Percentiles rank a stretch among this genome's conserved stretches.
These are phyloP conservation scores for Penicillium sp. DNA, from an alignment of 2,329 filamentous ascomycete genomes.

Conservation along the genomic window DNA sequence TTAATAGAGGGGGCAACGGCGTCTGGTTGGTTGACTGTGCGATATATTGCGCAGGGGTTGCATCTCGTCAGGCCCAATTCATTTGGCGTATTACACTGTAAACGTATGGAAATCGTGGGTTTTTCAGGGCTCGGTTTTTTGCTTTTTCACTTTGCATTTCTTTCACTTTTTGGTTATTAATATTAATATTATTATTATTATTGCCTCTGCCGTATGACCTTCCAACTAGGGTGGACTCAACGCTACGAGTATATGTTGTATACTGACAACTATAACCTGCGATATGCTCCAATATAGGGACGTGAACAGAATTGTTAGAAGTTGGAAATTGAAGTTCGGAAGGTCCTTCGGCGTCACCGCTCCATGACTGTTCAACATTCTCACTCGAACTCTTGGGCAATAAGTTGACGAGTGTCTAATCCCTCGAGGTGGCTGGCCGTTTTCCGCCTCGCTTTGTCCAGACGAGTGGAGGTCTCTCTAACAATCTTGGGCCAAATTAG, in stretches of 20 bases:
- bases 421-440: slow-evolving; percentile 15
- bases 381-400: background rate
- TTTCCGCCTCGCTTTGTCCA: slow-evolving; percentile 1
- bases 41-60: slow-evolving; percentile 35
- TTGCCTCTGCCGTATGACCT: background rate
- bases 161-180: background rate
- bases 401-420: slow-evolving; percentile 11
- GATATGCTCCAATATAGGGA: background rate
- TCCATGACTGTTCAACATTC: background rate
- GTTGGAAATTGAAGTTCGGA: background rate
- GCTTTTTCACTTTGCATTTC: background rate
- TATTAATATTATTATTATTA: background rate
- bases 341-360: background rate
- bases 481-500: slow-evolving; percentile 9
- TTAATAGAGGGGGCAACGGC: slow-evolving; percentile 25
- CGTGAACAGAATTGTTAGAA: background rate
- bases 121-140: slow-evolving; percentile 2
- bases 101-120: slow-evolving; percentile 14
- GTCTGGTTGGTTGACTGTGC: slow-evolving; percentile 30
- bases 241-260: background rate
- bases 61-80: slow-evolving; percentile 21
- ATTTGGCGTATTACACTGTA: slow-evolving; percentile 22
- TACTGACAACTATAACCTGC: background rate
- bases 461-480: background rate
- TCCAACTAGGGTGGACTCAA: background rate